Evolutionary conservation across 345 rosid genomes (phyloP), one percentile per base, ranked within the genome.

Genomic region (Bruguiera gymnorhiza): DNA sequence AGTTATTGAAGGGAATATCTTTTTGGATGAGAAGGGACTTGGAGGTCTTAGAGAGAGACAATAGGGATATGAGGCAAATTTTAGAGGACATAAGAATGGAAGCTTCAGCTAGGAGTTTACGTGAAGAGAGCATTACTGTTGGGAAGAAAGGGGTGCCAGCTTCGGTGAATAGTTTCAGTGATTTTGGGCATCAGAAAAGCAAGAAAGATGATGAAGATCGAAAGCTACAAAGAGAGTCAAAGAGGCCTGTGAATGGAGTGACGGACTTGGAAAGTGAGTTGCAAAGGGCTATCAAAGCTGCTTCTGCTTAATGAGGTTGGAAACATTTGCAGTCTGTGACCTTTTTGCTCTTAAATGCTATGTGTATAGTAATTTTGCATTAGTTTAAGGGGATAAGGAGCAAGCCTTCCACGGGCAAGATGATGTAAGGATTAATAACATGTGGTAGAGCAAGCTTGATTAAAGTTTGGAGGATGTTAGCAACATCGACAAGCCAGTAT

Each of bases 11-110:
- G 72, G 89, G 85, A 13, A 70, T 82, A 81, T 83, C 79, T 63
- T 69, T 73, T 52, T 82, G 86, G 89, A 80, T 83, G 86, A 77
- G 69, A 69, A 86, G 82, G 36, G 90, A 86, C 72, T 74, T 88
- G 84, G 85, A 82, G 63, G 73, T 55, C 46, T 71, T 88, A 74
- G 84, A 78, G 76, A 77, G 73, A 73, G 86, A 88, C 62, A 88
- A 86, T 69, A 79, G 51, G 56, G 87, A 75, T 6, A 77, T 83
- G 85, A 84, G 82, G 79, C 79, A 74, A 51, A 71, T 63, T 62
- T 30, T 88, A 57, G 83, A 84, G 76, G 86, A 81, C 27, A 83
- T 86, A 74, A 79, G 78, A 63, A 27, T 13, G 53, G 81, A 75
- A 58, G 39, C 69, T 65, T 75, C 79, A 1, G 48, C 36, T 0